Percentiles rank a stretch among this genome's conserved stretches.
Conservation (phyloP, 805 yeast species). For the Candida nemodendra region DNA sequence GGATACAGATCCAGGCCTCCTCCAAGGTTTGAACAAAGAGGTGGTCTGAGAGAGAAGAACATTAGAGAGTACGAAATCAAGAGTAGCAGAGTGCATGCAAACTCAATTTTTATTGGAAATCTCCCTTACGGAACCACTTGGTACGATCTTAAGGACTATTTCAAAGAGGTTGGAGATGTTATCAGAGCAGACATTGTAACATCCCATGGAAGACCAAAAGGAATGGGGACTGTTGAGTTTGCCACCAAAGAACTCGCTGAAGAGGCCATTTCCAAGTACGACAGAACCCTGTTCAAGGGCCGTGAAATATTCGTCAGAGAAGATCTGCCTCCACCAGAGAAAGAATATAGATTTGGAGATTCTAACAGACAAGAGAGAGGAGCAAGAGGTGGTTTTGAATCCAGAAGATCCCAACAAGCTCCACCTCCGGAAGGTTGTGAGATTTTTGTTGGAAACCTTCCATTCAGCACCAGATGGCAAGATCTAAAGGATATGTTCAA, state of each 20-base stretch:
- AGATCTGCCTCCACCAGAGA: constrained; percentile 79
- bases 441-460: constrained; percentile 77
- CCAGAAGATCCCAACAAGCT: constrained; percentile 9
- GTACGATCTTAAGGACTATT: constrained; percentile 56
- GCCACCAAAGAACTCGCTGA: constrained; percentile 60
- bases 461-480: constrained; percentile 81
- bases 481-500: constrained; percentile 82
- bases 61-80: constrained; percentile 36
- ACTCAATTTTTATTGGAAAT: constrained; percentile 73
- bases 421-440: constrained; percentile 41
- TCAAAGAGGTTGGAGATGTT: constrained; percentile 61
- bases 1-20: constrained; percentile 23
- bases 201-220: constrained; percentile 76
- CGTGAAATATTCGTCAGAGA: constrained; percentile 87
- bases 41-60: constrained; percentile 28
- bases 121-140: constrained; percentile 65
- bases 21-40: constrained; percentile 21
- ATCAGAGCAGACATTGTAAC: constrained; percentile 81
- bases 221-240: constrained; percentile 91
- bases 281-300: constrained; percentile 63
- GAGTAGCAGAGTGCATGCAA: constrained; percentile 58
- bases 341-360: constrained; percentile 31
- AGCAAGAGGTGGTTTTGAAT: constrained; percentile 12
- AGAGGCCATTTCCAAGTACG: constrained; percentile 66
- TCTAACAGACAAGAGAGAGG: constrained; percentile 21